These are phyloP conservation scores for Lentinula lateritia DNA, from an alignment of 768 basidiomycete species.

Conservation along the genomic window DNA sequence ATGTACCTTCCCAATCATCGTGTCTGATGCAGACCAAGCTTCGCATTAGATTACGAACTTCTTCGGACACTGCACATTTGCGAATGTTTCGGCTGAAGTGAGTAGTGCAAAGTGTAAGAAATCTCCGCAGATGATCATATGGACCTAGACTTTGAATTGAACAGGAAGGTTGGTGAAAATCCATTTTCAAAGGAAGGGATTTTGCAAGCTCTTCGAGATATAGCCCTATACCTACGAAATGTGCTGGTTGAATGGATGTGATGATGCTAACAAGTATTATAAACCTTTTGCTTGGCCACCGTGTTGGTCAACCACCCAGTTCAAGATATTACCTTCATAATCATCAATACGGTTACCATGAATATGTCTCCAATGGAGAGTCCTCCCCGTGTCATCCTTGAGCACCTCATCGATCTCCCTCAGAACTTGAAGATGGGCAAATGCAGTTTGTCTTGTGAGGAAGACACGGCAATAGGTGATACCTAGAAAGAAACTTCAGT, in stretches of 20 bases:
- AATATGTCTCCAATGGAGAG: constrained; percentile 13
- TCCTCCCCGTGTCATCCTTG: constrained; percentile 10
- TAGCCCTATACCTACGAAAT: constrained; percentile 16
- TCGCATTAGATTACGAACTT: constrained; percentile 15
- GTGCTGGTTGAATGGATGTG: neutral
- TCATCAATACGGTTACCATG: constrained; percentile 4
- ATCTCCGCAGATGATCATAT: constrained; percentile 18
- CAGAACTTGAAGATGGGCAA: constrained; percentile 12
- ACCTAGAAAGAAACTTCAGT: constrained; percentile 10
- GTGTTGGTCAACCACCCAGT: constrained; percentile 13
- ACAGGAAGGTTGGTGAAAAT: constrained; percentile 16
- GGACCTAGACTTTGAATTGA: constrained; percentile 7
- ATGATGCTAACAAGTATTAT: too few relatives aligned
- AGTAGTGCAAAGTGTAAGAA: constrained; percentile 15
- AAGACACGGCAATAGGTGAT: constrained; percentile 15
- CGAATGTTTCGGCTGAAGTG: constrained; percentile 17
- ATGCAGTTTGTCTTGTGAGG: constrained; percentile 14
- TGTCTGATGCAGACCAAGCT: constrained; percentile 17
- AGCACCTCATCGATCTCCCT: constrained; percentile 10
- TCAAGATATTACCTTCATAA: constrained; percentile 5
- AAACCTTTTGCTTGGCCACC: constrained; percentile 16
- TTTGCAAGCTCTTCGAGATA: constrained; percentile 12
- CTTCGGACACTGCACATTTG: constrained; percentile 5
- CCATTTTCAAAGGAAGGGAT: neutral
- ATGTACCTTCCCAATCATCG: constrained; percentile 14